These are phyloP conservation scores for Ruellia speciosa DNA, from an alignment of 305 asterid species.

Conservation along the genomic window DNA sequence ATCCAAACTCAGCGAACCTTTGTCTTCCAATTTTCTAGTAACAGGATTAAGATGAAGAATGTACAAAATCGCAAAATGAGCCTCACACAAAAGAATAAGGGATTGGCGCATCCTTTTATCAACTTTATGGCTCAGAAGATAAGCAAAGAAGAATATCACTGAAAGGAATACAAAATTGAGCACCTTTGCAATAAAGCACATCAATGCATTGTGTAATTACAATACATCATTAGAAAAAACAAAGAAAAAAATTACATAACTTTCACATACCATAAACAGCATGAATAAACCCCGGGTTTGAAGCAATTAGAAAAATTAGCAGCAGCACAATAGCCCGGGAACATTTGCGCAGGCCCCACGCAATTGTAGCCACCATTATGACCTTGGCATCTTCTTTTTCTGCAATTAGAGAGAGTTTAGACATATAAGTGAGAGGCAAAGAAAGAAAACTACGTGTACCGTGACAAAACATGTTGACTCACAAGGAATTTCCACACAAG, in stretches of 20 bases:
- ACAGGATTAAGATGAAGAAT: conserved; percentile 82
- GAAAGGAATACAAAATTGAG: conserved; percentile 35
- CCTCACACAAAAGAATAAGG: conserved; percentile 87
- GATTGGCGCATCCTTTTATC: conserved; percentile 68
- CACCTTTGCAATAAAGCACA: not conserved
- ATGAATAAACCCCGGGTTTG: not conserved
- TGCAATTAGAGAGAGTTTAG: too few relatives aligned
- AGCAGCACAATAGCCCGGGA: not conserved
- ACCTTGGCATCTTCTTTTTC: not conserved
- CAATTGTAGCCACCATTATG: not conserved
- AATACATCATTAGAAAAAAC: not conserved
- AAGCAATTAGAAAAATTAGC: not conserved
- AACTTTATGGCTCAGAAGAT: conserved; percentile 81
- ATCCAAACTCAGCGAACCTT: conserved; percentile 58
- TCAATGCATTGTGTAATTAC: conserved; percentile 12
- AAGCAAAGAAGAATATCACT: conserved; percentile 88
- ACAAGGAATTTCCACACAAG: not conserved
- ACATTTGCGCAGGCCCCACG: not conserved
- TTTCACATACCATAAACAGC: not conserved
- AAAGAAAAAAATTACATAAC: not conserved
- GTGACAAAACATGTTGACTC: not conserved
- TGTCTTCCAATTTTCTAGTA: conserved; percentile 50
- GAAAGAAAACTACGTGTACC: not conserved
- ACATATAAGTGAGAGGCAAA: not conserved
- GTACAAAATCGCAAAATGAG: conserved; percentile 79